Conservation (phyloP, 2,329 filamentous ascomycete genomes). For the Raffaelea deltoideospora region DNA sequence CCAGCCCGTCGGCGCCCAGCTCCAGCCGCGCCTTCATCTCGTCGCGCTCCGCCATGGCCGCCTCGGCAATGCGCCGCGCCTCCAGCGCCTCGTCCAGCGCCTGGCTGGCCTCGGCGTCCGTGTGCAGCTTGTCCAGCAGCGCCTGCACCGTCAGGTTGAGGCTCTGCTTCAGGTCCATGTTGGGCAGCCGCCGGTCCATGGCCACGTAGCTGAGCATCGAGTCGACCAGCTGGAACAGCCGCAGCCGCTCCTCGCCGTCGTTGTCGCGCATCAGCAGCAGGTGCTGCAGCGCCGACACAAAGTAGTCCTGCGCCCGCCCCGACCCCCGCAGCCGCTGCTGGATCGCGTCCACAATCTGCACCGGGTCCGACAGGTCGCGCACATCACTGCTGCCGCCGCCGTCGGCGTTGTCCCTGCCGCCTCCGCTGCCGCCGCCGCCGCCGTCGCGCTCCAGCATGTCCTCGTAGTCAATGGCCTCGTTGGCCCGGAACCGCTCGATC, state of each 20-base stretch:
- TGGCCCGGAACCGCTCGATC: slow-evolving; percentile 80
- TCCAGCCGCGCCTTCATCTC: slow-evolving; percentile 83
- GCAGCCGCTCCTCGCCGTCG: slow-evolving; percentile 77
- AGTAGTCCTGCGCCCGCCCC: slow-evolving; percentile 87
- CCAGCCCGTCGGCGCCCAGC: slow-evolving; percentile 81
- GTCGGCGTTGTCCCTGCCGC: slow-evolving; percentile 83
- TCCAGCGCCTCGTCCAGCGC: slow-evolving; percentile 85
- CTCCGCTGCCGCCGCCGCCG: slow-evolving; percentile 74
- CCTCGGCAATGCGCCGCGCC: slow-evolving; percentile 83
- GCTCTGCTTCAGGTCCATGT: slow-evolving; percentile 96
- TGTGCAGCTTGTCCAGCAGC: slow-evolving; percentile 87
- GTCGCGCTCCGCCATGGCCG: slow-evolving; percentile 89
- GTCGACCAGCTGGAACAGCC: slow-evolving; percentile 96
- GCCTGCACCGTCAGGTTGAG: slow-evolving; percentile 95
- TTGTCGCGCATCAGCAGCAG: slow-evolving; percentile 83
- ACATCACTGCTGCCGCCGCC: slow-evolving; percentile 74
- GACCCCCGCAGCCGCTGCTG: slow-evolving; percentile 69
- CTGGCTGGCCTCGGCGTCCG: slow-evolving; percentile 85
- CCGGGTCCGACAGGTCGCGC: slow-evolving; percentile 83
- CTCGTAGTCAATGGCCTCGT: slow-evolving; percentile 96
- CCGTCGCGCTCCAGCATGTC: slow-evolving; percentile 87
- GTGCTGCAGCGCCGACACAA: slow-evolving; percentile 88
- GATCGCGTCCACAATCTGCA: slow-evolving; percentile 90
- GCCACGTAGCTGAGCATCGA: slow-evolving; percentile 98
- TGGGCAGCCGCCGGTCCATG: slow-evolving; percentile 88